Evolutionary conservation across 2,329 filamentous ascomycete species (phyloP).

Genomic region (Macrophomina tecta): DNA sequence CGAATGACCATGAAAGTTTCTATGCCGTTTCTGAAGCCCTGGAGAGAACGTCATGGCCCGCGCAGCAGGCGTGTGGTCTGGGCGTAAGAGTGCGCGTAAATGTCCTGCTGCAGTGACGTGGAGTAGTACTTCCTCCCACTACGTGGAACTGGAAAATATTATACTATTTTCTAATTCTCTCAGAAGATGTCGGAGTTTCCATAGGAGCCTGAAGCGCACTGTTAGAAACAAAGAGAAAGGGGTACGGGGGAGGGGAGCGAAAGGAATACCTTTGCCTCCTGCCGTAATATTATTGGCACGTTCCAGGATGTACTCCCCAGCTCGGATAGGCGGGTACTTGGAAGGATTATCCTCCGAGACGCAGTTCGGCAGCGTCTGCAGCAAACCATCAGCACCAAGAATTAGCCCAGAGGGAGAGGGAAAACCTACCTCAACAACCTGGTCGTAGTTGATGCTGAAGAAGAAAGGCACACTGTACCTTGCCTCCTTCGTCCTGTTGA

Average conservation of each 20-base stretch:
- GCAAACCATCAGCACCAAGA: neutral
- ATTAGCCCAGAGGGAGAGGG: neutral
- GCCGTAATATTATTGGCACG: slow-evolving; percentile 41
- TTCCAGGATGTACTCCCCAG: slow-evolving; percentile 50
- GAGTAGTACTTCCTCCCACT: no score
- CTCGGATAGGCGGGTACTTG: slow-evolving; percentile 44
- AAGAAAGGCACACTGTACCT: slow-evolving; percentile 57
- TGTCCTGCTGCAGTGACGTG: no score
- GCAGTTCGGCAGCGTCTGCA: slow-evolving; percentile 45
- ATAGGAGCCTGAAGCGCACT: slow-evolving; percentile 33
- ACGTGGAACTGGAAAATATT: no score
- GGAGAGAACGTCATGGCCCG: no score
- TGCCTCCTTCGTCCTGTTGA: slow-evolving; percentile 48
- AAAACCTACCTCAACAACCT: slow-evolving; percentile 41
- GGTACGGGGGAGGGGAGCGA: no score
- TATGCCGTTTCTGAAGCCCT: no score
- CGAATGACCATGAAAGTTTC: no score
- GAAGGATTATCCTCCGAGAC: slow-evolving; percentile 40
- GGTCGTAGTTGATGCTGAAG: slow-evolving; percentile 52
- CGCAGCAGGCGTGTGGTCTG: no score
- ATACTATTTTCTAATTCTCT: neutral
- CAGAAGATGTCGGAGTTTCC: slow-evolving; percentile 28
- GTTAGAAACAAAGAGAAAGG: no score
- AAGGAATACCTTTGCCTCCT: slow-evolving; percentile 32
- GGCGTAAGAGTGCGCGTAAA: no score